These are phyloP conservation scores for Schwanniomyces yamadae DNA, from an alignment of 805 yeast species.

Conservation along the genomic window DNA sequence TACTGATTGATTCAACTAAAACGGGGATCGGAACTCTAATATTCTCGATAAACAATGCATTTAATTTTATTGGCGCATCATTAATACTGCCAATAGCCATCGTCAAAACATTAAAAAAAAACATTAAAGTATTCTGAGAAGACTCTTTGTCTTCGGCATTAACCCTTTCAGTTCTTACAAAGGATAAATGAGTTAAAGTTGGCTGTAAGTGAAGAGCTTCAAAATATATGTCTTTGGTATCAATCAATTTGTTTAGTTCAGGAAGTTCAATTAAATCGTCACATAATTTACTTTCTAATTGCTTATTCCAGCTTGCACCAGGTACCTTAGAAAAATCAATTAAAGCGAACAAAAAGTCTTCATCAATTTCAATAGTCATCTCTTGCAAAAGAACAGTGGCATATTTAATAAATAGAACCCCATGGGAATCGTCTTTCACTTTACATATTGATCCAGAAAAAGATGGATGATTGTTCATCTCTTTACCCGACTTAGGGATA, in stretches of 20 bases:
- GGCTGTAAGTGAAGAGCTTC: conserved; percentile 94
- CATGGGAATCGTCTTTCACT: conserved; percentile 86
- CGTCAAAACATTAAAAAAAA: conserved; percentile 79
- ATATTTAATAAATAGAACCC: conserved; percentile 85
- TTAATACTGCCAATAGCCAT: conserved; percentile 97
- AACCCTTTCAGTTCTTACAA: conserved; percentile 81
- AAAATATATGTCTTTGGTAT: conserved; percentile 78
- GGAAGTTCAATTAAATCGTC: conserved; percentile 68
- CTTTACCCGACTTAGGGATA: conserved; percentile 78
- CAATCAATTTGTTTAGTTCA: conserved; percentile 55
- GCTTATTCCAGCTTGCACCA: conserved; percentile 71
- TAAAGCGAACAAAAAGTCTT: conserved; percentile 81
- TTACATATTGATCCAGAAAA: conserved; percentile 81
- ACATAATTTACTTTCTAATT: conserved; percentile 50
- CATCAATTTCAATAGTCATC: conserved; percentile 89
- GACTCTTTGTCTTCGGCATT: conserved; percentile 61
- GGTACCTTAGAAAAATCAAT: conserved; percentile 79
- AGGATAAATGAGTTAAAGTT: conserved; percentile 80
- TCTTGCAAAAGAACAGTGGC: conserved; percentile 90
- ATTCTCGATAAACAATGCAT: conserved; percentile 85
- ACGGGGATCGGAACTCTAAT: conserved; percentile 81
- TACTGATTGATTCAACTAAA: conserved; percentile 63
- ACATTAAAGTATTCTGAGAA: conserved; percentile 66
- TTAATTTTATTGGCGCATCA: conserved; percentile 91
- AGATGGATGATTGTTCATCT: conserved; percentile 86